Evolutionary conservation across 2,329 filamentous ascomycete species (phyloP).

Genomic region (Aspergillus brunneoviolaceus): DNA sequence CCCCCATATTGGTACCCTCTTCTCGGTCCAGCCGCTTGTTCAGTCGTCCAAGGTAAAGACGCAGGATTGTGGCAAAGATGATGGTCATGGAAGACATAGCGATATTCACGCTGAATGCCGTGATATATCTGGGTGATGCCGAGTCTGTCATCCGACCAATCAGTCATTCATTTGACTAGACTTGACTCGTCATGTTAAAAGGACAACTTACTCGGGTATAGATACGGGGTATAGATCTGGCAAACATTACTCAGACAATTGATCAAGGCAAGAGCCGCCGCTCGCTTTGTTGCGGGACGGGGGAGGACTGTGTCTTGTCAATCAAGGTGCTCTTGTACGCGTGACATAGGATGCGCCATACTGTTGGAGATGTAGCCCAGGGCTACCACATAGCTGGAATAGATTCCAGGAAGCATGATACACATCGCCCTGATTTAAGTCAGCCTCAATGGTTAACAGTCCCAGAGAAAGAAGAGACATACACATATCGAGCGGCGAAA

Average conservation of each 20-base stretch:
- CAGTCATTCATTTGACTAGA: neutral
- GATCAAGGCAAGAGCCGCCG: neutral
- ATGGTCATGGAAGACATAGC: neutral
- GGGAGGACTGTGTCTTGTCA: neutral
- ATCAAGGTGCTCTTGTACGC: no score
- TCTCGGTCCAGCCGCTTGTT: neutral
- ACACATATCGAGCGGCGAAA: neutral
- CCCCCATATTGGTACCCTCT: neutral
- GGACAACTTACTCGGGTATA: neutral
- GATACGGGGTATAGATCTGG: neutral
- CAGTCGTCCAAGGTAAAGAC: neutral
- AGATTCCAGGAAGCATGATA: neutral
- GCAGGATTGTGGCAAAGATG: neutral
- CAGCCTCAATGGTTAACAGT: neutral
- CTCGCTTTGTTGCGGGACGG: neutral
- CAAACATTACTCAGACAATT: neutral
- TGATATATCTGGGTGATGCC: neutral
- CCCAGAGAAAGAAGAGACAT: neutral
- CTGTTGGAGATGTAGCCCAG: slow-evolving; percentile 3
- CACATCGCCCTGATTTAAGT: neutral
- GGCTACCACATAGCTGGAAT: neutral
- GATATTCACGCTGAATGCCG: neutral
- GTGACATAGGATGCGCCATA: neutral
- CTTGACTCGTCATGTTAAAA: neutral
- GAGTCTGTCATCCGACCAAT: neutral